Evolutionary conservation across 768 basidiomycete genomes (phyloP).

Genomic region (Botryobasidium botryosum): DNA sequence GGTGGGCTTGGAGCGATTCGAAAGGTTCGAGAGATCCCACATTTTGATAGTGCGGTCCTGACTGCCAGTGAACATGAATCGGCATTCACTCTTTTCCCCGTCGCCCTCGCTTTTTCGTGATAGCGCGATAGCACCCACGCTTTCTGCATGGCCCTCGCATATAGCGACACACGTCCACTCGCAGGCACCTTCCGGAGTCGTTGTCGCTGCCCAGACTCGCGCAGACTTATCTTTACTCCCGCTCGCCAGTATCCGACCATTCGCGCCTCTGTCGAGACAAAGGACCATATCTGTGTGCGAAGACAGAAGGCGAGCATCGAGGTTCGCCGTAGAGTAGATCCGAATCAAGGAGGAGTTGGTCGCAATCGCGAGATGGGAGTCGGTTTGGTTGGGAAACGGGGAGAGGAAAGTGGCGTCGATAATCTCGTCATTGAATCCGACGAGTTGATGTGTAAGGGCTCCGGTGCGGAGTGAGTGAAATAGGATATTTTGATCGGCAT

Average conservation of each 20-base stretch:
- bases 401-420: constrained; percentile 75
- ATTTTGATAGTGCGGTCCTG: constrained; percentile 97
- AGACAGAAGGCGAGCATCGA: constrained; percentile 72
- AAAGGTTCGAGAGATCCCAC: constrained; percentile 67
- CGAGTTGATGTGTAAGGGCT: constrained; percentile 56
- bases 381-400: constrained; percentile 24
- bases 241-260: constrained; percentile 62
- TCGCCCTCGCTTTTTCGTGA: constrained; percentile 33
- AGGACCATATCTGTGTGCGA: constrained; percentile 90
- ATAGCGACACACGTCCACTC: constrained; percentile 65
- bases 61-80: constrained; percentile 84
- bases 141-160: constrained; percentile 90
- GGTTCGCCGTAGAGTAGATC: constrained; percentile 55
- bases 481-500: constrained; percentile 93
- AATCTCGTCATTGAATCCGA: constrained; percentile 98
- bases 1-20: constrained; percentile 16
- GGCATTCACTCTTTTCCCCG: constrained; percentile 4
- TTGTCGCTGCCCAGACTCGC: constrained; percentile 50
- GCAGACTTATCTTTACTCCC: constrained; percentile 88
- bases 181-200: constrained; percentile 13
- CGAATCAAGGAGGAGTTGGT: constrained; percentile 94
- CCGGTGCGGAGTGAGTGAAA: constrained; percentile 66
- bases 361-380: constrained; percentile 79
- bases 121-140: constrained; percentile 77
- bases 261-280: constrained; percentile 50